phyloP scores from a whole-genome alignment of 2,329 filamentous ascomycete genomes.

The Aspergillus ochraceoroseus region DNA sequence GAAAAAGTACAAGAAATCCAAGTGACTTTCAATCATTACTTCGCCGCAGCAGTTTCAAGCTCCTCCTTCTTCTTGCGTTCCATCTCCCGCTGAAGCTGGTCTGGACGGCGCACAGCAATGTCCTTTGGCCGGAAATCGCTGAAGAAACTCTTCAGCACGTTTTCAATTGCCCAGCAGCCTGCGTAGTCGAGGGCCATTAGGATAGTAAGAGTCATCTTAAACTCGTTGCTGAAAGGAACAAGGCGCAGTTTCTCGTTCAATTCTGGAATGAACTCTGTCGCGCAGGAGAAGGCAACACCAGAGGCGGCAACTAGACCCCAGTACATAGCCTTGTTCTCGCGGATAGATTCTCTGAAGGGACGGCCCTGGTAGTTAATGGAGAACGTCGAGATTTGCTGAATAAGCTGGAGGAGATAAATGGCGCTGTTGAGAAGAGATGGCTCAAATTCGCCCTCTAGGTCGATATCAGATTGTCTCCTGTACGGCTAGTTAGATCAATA shows the following conservation, averaged over 20 bases:
- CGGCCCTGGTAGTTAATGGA: constrained; percentile 99
- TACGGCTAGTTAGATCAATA: constrained; percentile 31
- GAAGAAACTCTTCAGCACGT: constrained; percentile 76
- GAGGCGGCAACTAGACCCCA: constrained; percentile 90
- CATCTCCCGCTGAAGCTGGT: constrained; percentile 75
- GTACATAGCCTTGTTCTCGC: constrained; percentile 97
- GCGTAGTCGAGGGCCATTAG: constrained; percentile 85
- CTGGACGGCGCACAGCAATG: constrained; percentile 78
- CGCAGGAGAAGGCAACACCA: constrained; percentile 86
- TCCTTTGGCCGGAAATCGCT: constrained; percentile 91
- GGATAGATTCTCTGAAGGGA: constrained; percentile 92
- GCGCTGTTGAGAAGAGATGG: constrained; percentile 94
- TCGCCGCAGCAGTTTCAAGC: constrained; percentile 41
- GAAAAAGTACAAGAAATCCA: constrained; percentile 24
- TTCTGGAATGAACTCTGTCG: constrained; percentile 90
- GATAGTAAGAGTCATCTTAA: constrained; percentile 77
- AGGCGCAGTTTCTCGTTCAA: constrained; percentile 90
- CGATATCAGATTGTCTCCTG: constrained; percentile 60
- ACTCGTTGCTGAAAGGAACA: constrained; percentile 81
- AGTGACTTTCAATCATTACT: constrained; percentile 31
- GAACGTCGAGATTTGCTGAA: constrained; percentile 98
- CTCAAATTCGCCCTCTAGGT: constrained; percentile 90
- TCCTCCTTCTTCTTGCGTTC: constrained; percentile 60
- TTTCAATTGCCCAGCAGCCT: constrained; percentile 83
- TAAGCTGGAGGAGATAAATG: constrained; percentile 93